Evolutionary conservation across 371 early-diverging fungal species (phyloP).

Genomic region (Conidiobolus incongruus): DNA sequence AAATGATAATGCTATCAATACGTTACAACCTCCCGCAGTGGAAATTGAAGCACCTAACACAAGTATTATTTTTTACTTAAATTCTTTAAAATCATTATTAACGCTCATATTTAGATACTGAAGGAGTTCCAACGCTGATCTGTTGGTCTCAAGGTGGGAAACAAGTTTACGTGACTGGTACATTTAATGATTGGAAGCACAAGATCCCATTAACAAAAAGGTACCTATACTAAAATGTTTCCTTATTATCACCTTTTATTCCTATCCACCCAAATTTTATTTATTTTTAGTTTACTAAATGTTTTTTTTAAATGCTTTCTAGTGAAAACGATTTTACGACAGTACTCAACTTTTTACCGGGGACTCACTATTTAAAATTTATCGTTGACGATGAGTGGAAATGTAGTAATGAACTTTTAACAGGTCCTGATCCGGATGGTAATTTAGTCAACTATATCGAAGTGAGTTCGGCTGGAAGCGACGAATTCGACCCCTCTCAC

Average conservation of each 20-base stretch:
- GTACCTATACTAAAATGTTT: neutral
- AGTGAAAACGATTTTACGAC: constrained; percentile 54
- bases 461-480: constrained; percentile 23
- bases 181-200: constrained; percentile 94
- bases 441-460: constrained; percentile 88
- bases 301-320: neutral
- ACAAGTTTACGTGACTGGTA: constrained; percentile 80
- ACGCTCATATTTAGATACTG: neutral
- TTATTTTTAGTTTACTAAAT: neutral
- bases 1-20: neutral
- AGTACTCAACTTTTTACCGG: constrained; percentile 69
- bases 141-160: constrained; percentile 77
- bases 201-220: constrained; percentile 48
- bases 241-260: neutral
- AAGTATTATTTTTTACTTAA: neutral
- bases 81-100: neutral
- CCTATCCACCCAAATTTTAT: too few species aligned
- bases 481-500: constrained; percentile 12
- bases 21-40: neutral
- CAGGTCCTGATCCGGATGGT: constrained; percentile 82
- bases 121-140: constrained; percentile 47
- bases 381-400: constrained; percentile 97
- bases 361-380: constrained; percentile 88
- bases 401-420: constrained; percentile 71
- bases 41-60: neutral